A percentile compares a stretch with the other conserved stretches of the same genome.
Evolutionary conservation across 768 basidiomycete species (phyloP).

Genomic region (Panus rudis): DNA sequence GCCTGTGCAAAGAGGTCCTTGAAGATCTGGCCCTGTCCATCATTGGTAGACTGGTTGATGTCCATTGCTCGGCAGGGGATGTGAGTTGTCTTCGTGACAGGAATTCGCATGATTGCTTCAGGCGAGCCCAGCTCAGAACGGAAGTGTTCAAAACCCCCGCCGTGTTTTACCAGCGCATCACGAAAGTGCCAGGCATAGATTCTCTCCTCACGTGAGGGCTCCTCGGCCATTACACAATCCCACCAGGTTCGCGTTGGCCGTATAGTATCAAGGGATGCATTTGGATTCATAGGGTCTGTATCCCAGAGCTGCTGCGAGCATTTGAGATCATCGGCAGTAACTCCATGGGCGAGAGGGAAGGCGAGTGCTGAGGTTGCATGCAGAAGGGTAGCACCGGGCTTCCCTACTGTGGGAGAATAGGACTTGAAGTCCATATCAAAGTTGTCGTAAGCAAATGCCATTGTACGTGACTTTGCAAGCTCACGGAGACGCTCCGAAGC

Average conservation of each 20-base stretch:
- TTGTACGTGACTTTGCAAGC: conserved; percentile 19
- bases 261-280: background rate
- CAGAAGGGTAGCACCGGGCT: conserved; percentile 16
- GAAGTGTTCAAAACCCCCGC: conserved; percentile 11
- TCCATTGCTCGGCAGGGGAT: conserved; percentile 17
- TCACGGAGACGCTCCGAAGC: conserved; percentile 3
- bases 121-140: conserved; percentile 6
- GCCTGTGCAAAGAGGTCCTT: conserved; percentile 17
- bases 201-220: conserved; percentile 5
- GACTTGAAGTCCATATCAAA: conserved; percentile 33
- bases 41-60: conserved; percentile 11
- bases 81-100: conserved; percentile 11
- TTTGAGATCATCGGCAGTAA: conserved; percentile 19
- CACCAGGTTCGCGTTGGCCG: background rate
- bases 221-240: background rate
- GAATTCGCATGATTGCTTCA: conserved; percentile 10
- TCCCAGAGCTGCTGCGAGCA: conserved; percentile 30
- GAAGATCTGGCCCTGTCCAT: conserved; percentile 18
- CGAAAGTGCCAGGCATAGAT: conserved; percentile 21
- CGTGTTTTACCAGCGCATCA: conserved; percentile 19
- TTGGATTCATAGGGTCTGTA: background rate
- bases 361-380: conserved; percentile 29
- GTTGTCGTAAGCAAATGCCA: conserved; percentile 35
- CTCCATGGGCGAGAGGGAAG: conserved; percentile 21
- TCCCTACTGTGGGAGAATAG: conserved; percentile 25